phyloP scores from a whole-genome alignment of 2,329 filamentous ascomycete genomes.

The Monosporascus sp. region DNA sequence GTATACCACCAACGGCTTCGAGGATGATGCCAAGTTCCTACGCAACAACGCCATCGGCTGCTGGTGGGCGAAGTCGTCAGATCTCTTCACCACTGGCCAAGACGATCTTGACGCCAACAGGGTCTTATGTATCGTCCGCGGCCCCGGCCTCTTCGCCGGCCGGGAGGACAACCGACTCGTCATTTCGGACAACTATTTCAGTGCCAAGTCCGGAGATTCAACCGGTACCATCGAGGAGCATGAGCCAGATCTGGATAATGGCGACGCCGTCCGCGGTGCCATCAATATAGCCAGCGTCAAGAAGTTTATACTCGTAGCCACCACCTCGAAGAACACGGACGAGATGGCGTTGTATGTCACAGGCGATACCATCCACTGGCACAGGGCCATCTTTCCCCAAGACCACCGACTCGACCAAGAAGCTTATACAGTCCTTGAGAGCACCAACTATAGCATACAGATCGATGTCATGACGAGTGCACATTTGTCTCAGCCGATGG shows the following conservation, averaged over 20 bases:
- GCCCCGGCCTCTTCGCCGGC: conserved; percentile 64
- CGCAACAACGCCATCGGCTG: conserved; percentile 69
- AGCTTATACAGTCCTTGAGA: conserved; percentile 90
- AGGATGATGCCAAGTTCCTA: conserved; percentile 58
- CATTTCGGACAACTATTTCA: conserved; percentile 80
- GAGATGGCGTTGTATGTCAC: conserved; percentile 92
- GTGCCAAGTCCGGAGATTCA: conserved; percentile 37
- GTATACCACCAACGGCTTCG: conserved; percentile 86
- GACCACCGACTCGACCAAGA: conserved; percentile 77
- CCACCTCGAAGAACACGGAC: conserved; percentile 70
- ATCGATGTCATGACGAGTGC: conserved; percentile 79
- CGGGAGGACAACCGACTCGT: conserved; percentile 72
- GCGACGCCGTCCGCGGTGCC: conserved; percentile 71
- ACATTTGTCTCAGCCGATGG: conserved; percentile 64
- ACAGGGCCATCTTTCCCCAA: conserved; percentile 81
- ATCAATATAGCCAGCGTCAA: conserved; percentile 80
- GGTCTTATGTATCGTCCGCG: conserved; percentile 69
- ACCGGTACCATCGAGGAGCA: conserved; percentile 51
- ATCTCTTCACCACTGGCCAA: conserved; percentile 65
- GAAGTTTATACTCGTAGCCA: conserved; percentile 79
- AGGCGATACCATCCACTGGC: conserved; percentile 79
- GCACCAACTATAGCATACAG: conserved; percentile 96
- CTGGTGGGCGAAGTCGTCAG: conserved; percentile 78
- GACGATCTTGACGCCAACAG: conserved; percentile 62
- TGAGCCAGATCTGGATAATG: conserved; percentile 72